phyloP scores from a whole-genome alignment of 768 basidiomycete species.

The Lentinus tigrinus region DNA sequence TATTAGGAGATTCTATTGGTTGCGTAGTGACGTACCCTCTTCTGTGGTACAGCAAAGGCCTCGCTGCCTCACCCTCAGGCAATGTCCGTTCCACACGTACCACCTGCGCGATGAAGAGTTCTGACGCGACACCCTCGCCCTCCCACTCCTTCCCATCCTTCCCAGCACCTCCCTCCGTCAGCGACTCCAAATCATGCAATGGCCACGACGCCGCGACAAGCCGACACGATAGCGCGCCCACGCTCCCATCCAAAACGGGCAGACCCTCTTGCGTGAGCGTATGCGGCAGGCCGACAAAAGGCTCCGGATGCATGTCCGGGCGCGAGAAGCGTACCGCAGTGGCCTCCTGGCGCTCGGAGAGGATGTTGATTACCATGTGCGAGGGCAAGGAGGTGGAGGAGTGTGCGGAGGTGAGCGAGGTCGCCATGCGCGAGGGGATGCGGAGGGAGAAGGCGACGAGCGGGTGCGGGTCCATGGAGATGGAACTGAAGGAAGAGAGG shows the following conservation, averaged over 20 bases:
- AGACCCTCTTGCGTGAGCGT: constrained; percentile 49
- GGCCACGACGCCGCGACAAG: constrained; percentile 62
- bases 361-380: constrained; percentile 79
- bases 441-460: constrained; percentile 89
- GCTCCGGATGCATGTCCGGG: constrained; percentile 63
- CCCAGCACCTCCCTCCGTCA: constrained; percentile 25
- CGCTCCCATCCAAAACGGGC: constrained; percentile 54
- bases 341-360: constrained; percentile 64
- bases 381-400: constrained; percentile 25
- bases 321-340: constrained; percentile 71
- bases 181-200: constrained; percentile 51
- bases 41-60: constrained; percentile 65
- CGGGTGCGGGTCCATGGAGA: constrained; percentile 86
- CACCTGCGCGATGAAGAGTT: constrained; percentile 84
- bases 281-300: constrained; percentile 47
- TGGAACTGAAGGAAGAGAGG: constrained; percentile 88
- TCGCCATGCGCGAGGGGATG: constrained; percentile 86
- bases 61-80: constrained; percentile 20
- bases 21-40: constrained; percentile 51
- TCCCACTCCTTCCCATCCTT: constrained; percentile 22
- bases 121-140: constrained; percentile 45
- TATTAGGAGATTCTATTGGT: constrained; percentile 7
- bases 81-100: constrained; percentile 52
- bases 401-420: constrained; percentile 41
- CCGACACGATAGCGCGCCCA: constrained; percentile 75